phyloP scores from a whole-genome alignment of 1,284 basidiomycete species.

The Psilocybe mexicana region DNA sequence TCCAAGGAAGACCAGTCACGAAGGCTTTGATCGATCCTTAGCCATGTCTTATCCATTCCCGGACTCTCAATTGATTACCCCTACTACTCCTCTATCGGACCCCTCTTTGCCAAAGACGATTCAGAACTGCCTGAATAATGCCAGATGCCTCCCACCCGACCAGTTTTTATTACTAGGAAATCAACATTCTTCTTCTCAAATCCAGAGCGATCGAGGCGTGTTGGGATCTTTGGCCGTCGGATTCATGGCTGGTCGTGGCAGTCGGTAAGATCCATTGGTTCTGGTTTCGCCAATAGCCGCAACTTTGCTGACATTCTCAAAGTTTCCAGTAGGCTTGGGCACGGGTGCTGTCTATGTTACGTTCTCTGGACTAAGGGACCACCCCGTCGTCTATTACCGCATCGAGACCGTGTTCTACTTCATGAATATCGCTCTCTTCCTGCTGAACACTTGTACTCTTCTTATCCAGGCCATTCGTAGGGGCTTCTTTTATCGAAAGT shows the following conservation, averaged over 20 bases:
- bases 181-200: neutral
- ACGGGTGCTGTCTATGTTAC: conserved; percentile 51
- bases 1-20: too few species aligned
- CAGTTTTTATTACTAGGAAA: neutral
- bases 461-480: conserved; percentile 43
- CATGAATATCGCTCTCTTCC: conserved; percentile 44
- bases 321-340: conserved; percentile 55
- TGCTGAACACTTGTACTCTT: conserved; percentile 44
- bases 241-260: conserved; percentile 55
- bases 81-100: too few species aligned
- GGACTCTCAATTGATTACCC: too few species aligned
- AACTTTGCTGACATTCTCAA: neutral
- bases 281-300: neutral
- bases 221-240: conserved; percentile 33
- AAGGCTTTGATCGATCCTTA: too few species aligned
- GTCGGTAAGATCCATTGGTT: conserved; percentile 35
- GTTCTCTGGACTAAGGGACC: conserved; percentile 41
- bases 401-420: conserved; percentile 48
- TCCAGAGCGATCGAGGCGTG: conserved; percentile 1
- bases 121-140: neutral
- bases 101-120: neutral
- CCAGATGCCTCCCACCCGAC: neutral
- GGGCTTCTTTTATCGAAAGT: conserved; percentile 15
- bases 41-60: too few species aligned
- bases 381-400: conserved; percentile 31